Evolutionary conservation across 768 basidiomycete species (phyloP).

Genomic region (Podaxis sp.): DNA sequence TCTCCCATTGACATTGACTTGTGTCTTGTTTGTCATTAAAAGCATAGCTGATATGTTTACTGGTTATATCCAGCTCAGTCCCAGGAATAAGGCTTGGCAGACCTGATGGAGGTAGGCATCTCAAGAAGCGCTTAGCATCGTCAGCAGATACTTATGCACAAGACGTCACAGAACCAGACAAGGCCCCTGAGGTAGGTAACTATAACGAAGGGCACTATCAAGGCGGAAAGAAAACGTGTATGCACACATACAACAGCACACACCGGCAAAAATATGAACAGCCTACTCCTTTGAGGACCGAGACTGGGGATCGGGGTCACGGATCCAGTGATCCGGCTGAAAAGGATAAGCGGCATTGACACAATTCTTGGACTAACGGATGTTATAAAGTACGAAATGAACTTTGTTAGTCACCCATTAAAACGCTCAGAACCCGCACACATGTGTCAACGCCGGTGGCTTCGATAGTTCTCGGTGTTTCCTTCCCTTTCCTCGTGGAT

Average conservation of each 20-base stretch:
- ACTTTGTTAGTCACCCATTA: neutral
- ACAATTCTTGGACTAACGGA: neutral
- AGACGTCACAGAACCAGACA: neutral
- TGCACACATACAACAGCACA: neutral
- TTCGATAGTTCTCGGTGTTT: slow-evolving; percentile 9
- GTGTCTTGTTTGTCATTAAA: neutral
- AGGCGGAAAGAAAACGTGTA: neutral
- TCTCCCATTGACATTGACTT: neutral
- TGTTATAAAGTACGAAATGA: slow-evolving; percentile 1
- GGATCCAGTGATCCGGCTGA: slow-evolving; percentile 1
- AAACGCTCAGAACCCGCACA: neutral
- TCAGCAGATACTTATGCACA: neutral
- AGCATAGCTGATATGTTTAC: neutral
- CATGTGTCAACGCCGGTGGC: slow-evolving; percentile 7
- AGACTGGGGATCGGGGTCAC: neutral
- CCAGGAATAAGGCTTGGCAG: neutral
- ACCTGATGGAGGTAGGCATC: neutral
- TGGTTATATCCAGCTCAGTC: neutral
- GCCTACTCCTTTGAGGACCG: neutral
- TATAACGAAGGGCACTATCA: neutral
- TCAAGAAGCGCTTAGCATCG: neutral
- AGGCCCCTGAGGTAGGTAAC: slow-evolving; percentile 1
- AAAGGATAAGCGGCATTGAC: neutral
- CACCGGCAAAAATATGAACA: neutral
- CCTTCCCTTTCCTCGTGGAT: slow-evolving; percentile 7